Evolutionary conservation across 192 early-diverging fungal species (phyloP).

Genomic region (Coemansia sp.): DNA sequence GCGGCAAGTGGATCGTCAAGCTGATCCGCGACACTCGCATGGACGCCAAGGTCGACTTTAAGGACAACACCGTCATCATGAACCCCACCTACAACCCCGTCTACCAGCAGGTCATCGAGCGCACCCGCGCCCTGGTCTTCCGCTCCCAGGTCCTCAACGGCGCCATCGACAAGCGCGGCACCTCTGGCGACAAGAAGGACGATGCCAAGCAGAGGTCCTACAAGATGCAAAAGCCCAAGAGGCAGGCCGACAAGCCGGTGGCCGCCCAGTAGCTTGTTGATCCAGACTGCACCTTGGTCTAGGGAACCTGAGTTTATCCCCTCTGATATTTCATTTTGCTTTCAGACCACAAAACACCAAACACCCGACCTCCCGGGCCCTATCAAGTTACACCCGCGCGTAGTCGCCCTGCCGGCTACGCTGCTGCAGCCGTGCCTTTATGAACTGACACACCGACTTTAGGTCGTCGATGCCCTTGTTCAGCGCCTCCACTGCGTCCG

Average conservation of each 20-base stretch:
- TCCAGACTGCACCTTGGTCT: no score
- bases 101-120: constrained; percentile 94
- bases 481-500: constrained; percentile 79
- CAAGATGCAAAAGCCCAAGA: constrained; percentile 25
- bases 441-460: constrained; percentile 60
- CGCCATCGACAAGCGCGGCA: constrained; percentile 80
- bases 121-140: constrained; percentile 87
- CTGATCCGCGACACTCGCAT: constrained; percentile 92
- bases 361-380: no score
- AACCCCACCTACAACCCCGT: constrained; percentile 79
- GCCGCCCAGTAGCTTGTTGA: constrained; percentile 13
- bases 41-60: constrained; percentile 94
- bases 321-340: background rate
- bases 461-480: constrained; percentile 85
- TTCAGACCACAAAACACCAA: no score
- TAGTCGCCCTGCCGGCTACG: constrained; percentile 57
- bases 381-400: no score
- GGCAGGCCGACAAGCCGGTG: constrained; percentile 17
- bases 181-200: constrained; percentile 30
- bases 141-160: constrained; percentile 81
- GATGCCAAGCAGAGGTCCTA: constrained; percentile 16
- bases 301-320: no score
- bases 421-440: constrained; percentile 57
- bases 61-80: constrained; percentile 94
- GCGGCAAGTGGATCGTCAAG: constrained; percentile 98